Conservation (phyloP, 345 rosid genomes). For the Euphorbia tirucalli region DNA sequence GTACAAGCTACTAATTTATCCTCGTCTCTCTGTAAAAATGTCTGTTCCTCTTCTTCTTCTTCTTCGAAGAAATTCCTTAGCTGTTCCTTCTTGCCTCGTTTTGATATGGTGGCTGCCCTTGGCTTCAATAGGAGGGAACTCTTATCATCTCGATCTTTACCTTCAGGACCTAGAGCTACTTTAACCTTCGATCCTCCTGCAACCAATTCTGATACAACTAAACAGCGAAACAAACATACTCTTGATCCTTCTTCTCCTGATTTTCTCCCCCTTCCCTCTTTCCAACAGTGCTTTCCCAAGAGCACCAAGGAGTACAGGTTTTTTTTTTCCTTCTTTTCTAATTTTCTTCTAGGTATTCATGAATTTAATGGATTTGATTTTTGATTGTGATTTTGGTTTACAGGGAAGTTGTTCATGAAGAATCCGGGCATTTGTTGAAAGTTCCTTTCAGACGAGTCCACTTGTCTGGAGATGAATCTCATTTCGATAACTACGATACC, state of each 20-base stretch:
- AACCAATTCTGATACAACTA: constrained; percentile 44
- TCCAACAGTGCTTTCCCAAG: constrained; percentile 84
- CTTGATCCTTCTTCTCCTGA: constrained; percentile 90
- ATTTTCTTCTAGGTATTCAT: not conserved
- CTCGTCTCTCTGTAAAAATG: constrained; percentile 54
- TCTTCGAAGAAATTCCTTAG: constrained; percentile 45
- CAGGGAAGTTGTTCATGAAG: constrained; percentile 81
- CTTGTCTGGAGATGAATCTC: constrained; percentile 80
- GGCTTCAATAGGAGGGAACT: constrained; percentile 42
- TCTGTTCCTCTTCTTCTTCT: constrained; percentile 36
- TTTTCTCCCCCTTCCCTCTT: constrained; percentile 81
- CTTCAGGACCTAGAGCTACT: constrained; percentile 48
- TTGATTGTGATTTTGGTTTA: not conserved
- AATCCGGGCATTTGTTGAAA: constrained; percentile 80
- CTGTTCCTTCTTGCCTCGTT: constrained; percentile 55
- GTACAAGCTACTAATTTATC: constrained; percentile 49
- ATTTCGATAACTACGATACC: constrained; percentile 86
- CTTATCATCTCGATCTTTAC: constrained; percentile 8
- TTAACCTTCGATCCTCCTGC: constrained; percentile 76
- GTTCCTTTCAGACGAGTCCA: constrained; percentile 88
- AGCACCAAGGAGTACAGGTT: constrained; percentile 83
- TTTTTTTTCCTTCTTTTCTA: not conserved
- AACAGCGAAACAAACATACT: constrained; percentile 62
- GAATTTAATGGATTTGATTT: not conserved
- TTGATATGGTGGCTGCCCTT: constrained; percentile 27